A percentile compares a stretch with the other conserved stretches of the same genome.
phyloP scores from a whole-genome alignment of 129 eudicot genomes.

The Escallonia rubra region DNA sequence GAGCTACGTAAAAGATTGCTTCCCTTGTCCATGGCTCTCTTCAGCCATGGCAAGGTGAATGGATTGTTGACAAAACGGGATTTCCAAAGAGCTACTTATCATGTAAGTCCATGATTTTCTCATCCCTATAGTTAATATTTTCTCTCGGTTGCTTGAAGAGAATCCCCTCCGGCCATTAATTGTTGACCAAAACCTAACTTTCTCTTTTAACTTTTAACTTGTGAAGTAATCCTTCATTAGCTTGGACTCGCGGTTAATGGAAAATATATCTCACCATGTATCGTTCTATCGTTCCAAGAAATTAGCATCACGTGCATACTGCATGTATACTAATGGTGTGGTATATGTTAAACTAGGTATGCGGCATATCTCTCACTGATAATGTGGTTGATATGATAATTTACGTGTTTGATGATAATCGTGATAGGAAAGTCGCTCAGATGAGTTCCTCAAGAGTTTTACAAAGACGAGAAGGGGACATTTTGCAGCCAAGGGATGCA shows the following conservation, averaged over 20 bases:
- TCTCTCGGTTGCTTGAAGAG: no score
- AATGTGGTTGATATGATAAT: conserved; percentile 65
- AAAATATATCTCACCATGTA: no score
- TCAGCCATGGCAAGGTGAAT: conserved; percentile 70
- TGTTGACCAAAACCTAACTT: no score
- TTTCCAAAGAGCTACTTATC: conserved; percentile 68
- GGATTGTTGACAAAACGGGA: conserved; percentile 71
- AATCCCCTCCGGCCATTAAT: no score
- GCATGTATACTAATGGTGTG: not conserved
- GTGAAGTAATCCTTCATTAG: no score
- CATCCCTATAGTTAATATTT: no score
- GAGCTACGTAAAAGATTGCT: conserved; percentile 53
- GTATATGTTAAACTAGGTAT: conserved; percentile 44
- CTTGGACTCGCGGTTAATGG: no score
- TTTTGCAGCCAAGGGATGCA: conserved; percentile 24
- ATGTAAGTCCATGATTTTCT: conserved; percentile 20
- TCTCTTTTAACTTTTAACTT: no score
- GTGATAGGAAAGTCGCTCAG: conserved; percentile 45
- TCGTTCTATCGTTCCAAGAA: no score
- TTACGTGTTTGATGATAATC: conserved; percentile 16
- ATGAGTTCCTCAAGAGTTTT: conserved; percentile 79
- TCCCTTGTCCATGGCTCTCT: conserved; percentile 74
- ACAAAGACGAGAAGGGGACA: conserved; percentile 64
- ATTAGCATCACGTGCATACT: no score
- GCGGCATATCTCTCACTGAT: conserved; percentile 61